Base-by-base conservation (phyloP, 2,329 filamentous ascomycete genomes). In the Neonectria coccinea region DNA sequence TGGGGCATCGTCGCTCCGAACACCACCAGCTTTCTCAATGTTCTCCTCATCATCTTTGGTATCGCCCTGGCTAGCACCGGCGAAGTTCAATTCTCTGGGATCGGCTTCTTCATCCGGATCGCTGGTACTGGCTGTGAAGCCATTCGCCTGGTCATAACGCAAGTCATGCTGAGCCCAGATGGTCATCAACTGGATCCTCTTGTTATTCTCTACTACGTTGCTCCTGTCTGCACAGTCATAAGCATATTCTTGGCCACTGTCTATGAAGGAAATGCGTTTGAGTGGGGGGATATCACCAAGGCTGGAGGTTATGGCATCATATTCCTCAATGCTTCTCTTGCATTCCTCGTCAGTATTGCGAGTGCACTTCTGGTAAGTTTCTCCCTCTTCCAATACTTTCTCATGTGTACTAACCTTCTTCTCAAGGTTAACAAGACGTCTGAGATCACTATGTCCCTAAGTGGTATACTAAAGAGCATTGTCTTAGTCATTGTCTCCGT, bases 151-250 rank as follows among this genome's bases (percentile, higher is more conserved):
- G 90, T 93, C 79, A 92, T 95, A 91, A 91, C 94, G 60, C 91
- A 95, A 82, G 88, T 90, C 64, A 83, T 96, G 69, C 86, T 96
- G 55, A 91, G 88, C 75, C 89, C 86, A 44, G 85, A 90, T 51
- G 91, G 93, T 48, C 77, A 91, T 82, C 93, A 92, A 83, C 95
- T 96, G 92, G 91, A 94, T 73, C 92, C 92, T 39, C 85, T 96
- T 41, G 92, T 95, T 67, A 92, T 91, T 41, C 86, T 96, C 27
- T 96, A 95, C 85, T 96, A 96, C 84, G 95, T 92, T 76, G 92
- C 92, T 1, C 92, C 92, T 4, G 89, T 93, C 52, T 96, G 92
- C 79, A 91, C 92, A 55, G 80, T 89, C 73, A 93, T 93, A 88
- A 95, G 95, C 80, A 39, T 39, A 39, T 83, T 90, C 63, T 69